Evolutionary conservation across 257 asterid genomes (phyloP), one percentile per base, ranked within the genome.

Genomic region (Nicotiana paniculata): DNA sequence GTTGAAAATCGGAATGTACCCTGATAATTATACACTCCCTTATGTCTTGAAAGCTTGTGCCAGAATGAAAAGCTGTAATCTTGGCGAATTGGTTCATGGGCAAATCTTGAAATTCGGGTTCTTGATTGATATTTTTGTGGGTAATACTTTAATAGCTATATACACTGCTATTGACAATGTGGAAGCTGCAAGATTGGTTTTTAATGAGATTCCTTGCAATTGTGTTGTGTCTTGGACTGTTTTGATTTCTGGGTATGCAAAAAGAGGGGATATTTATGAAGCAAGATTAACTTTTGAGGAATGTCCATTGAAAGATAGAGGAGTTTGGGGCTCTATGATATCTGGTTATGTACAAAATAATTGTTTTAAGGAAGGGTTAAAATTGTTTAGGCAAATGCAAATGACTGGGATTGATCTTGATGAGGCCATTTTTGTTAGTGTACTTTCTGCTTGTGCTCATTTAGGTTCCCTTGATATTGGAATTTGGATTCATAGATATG

Each of bases 291-390:
- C 84, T 83, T 92, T 94, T 85, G 93, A 91, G 82, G 93, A 90
- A 79, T 91, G 91, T 80, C 88, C 82, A 9, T 74, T 88, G 39
- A 94, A 89, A 85, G 97, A 93, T 87, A 88, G 87, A 81, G 93
- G 94, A 30, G 70, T 90, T 24, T 93, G 97, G 97, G 95, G 97
- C 30, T 89, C 94, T 74, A 92, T 93, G 96, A 84, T 90, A 58
- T 90, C 94, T 35, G 93, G 97, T 77, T 90, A 91, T 88, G 96
- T 91, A 67, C 98, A 91, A 24, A 91, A 91, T 81, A 89, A 88
- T 83, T 89, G 94, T 81, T 94, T 91, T n/a, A 92, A 91, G 82
- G 97, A 91, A 87, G 97, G 97, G 2, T 63, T 94, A 81, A 82
- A 83, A 7, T 53, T 94, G 88, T 91, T 94, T 83, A 86, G 95